phyloP scores from a whole-genome alignment of 208 protist species.

The Crithidia fasciculata region DNA sequence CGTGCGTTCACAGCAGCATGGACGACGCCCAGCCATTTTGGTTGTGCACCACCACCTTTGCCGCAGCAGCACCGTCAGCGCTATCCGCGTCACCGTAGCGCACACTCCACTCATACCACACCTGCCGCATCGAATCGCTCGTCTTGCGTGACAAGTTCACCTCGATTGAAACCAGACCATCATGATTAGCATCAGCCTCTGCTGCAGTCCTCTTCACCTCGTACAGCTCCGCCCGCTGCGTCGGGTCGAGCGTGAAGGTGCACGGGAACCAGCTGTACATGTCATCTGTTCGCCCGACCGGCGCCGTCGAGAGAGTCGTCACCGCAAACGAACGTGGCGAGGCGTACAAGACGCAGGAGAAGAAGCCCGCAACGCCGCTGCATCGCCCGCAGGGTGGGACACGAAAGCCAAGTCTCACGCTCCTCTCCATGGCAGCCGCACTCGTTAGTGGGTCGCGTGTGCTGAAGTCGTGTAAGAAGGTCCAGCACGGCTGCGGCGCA shows the following conservation, averaged over 20 bases:
- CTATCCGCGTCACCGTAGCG: slow-evolving; percentile 11
- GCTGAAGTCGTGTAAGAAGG: slow-evolving; percentile 61
- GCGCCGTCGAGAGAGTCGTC: slow-evolving; percentile 27
- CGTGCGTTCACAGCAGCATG: slow-evolving; percentile 30
- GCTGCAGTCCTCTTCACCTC: slow-evolving; percentile 24
- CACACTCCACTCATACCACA: slow-evolving; percentile 82
- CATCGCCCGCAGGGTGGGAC: slow-evolving; percentile 43
- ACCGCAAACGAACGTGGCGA: slow-evolving; percentile 19
- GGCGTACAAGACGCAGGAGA: slow-evolving; percentile 68
- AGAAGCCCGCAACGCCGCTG: slow-evolving; percentile 78
- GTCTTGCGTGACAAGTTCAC: slow-evolving; percentile 50
- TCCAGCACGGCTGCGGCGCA: slow-evolving; percentile 75
- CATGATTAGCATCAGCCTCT: neutral
- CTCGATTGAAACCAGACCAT: slow-evolving; percentile 25
- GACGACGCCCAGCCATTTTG: slow-evolving; percentile 70
- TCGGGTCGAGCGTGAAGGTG: slow-evolving; percentile 66
- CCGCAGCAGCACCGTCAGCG: neutral
- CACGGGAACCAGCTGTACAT: slow-evolving; percentile 93
- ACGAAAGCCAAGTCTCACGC: slow-evolving; percentile 46
- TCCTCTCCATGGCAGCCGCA: slow-evolving; percentile 34
- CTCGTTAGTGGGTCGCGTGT: neutral
- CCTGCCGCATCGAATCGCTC: slow-evolving; percentile 26
- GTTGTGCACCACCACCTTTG: slow-evolving; percentile 50
- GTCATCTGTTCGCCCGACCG: slow-evolving; percentile 43
- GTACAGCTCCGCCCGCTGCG: slow-evolving; percentile 33